Percentiles rank a stretch among this genome's conserved stretches.
Conservation (phyloP, 169 alveolate species). For the Perkinsus marinus region DNA sequence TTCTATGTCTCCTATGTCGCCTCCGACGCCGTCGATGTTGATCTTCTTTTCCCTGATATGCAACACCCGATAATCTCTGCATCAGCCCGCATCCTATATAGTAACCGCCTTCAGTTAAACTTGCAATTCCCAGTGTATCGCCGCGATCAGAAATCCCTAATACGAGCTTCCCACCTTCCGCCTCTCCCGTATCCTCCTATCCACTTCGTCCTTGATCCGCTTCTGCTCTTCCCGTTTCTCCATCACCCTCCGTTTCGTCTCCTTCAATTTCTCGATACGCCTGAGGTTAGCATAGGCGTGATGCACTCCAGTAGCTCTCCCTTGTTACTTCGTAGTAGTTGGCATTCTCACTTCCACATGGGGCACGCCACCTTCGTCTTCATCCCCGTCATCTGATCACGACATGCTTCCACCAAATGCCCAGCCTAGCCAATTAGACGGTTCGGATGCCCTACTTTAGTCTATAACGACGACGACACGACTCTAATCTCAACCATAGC, state of each 20-base stretch:
- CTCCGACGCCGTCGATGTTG: not conserved
- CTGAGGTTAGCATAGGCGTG: no score
- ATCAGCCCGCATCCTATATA: no score
- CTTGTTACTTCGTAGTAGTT: not conserved
- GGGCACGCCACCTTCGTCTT: not conserved
- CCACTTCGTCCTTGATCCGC: not conserved
- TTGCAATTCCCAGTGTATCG: no score
- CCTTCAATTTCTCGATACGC: not conserved
- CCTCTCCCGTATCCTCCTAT: not conserved
- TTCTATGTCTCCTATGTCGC: not conserved
- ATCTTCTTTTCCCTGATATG: not conserved
- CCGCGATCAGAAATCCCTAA: no score
- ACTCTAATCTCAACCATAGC: no score
- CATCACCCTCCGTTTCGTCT: not conserved
- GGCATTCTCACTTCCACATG: not conserved
- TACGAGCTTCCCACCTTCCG: not conserved
- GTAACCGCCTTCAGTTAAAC: no score
- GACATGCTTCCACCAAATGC: no score
- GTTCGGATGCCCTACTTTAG: no score
- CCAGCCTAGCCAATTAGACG: no score
- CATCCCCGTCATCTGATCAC: not conserved
- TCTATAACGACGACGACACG: no score
- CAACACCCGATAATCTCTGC: not conserved
- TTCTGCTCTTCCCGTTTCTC: not conserved
- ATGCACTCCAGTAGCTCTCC: no score